Evolutionary conservation across 2,329 filamentous ascomycete genomes (phyloP).

Genomic region (Fusarium sp.): DNA sequence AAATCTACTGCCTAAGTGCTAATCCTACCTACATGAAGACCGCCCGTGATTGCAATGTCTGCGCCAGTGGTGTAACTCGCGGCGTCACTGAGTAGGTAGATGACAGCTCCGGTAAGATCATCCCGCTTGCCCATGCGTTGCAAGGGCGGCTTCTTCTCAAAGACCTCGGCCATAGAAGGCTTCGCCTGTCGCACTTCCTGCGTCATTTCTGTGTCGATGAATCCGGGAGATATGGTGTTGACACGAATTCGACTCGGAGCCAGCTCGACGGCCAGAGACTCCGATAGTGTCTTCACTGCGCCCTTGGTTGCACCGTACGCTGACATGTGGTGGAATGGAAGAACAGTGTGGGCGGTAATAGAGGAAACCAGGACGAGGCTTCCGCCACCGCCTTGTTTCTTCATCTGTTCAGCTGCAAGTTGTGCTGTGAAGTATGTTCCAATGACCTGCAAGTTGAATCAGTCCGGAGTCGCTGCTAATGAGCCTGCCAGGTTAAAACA

Average conservation of each 20-base stretch:
- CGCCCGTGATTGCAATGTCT: conserved; percentile 56
- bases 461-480: neutral
- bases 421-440: conserved; percentile 55
- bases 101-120: conserved; percentile 53
- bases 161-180: conserved; percentile 45
- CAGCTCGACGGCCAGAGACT: conserved; percentile 49
- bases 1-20: neutral
- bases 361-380: conserved; percentile 46
- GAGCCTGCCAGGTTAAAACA: conserved; percentile 2
- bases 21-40: conserved; percentile 47
- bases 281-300: conserved; percentile 50
- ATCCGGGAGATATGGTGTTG: conserved; percentile 51
- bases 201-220: conserved; percentile 49
- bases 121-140: conserved; percentile 52
- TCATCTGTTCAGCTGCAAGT: conserved; percentile 49
- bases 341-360: conserved; percentile 6
- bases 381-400: conserved; percentile 48
- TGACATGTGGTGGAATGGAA: conserved; percentile 36
- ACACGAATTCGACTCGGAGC: conserved; percentile 48
- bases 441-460: conserved; percentile 42
- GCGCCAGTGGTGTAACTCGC: conserved; percentile 53
- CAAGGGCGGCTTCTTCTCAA: conserved; percentile 49
- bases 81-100: conserved; percentile 55
- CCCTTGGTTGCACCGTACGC: conserved; percentile 55
- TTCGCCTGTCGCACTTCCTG: conserved; percentile 41